Evolutionary conservation across 2,329 filamentous ascomycete species (phyloP), one percentile per base, ranked within the genome.

Genomic region (Aspergillus aculeatinus): DNA sequence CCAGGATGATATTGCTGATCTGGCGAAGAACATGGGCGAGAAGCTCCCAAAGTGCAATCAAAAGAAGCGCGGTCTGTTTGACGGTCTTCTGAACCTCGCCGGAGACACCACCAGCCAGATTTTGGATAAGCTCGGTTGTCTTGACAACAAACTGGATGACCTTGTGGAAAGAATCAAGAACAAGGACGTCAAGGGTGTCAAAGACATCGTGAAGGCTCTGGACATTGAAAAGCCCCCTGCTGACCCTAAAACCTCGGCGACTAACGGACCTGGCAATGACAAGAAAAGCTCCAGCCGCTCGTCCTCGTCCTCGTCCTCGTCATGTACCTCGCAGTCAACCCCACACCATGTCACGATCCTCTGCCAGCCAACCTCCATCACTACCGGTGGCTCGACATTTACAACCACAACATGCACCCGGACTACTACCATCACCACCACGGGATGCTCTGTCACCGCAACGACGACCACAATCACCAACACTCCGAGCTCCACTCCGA

Each of bases 381-480:
- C 16, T 12, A 3, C 7, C 11, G 19, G 29, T 7, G n/a, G 42
- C 25, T 49, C 54, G 3, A 57, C 49, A 4, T 19, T 47, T 14
- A 14, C 44, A 14, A 60, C 44, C 19, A 25, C 47, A 2, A 57
- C 59, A 4, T 60, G 59, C 44, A 21, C 21, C 2, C 59, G 48
- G n/a, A 29, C 59, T 4, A 51, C 54, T 2, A 57, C 54, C 1
- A 7, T 57, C 35, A 60, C 58, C 3, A 47, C 54, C 14, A 60
- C 42, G 3, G 58, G 58, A 2, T 60, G 58, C 49, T 57, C 49
- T 2, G 54, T 60, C n/a, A 57, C 58, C 6, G 58, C 23, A 9
- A 50, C 49, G 12, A 60, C 58, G 2, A 60, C 58, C 2, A 60
- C 57, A 4, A 31, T 59, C 21, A 59, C 50, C 53, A 55, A 48